These are phyloP conservation scores for Mortierella sp. DNA, from an alignment of 371 early-diverging fungal species.

Conservation along the genomic window DNA sequence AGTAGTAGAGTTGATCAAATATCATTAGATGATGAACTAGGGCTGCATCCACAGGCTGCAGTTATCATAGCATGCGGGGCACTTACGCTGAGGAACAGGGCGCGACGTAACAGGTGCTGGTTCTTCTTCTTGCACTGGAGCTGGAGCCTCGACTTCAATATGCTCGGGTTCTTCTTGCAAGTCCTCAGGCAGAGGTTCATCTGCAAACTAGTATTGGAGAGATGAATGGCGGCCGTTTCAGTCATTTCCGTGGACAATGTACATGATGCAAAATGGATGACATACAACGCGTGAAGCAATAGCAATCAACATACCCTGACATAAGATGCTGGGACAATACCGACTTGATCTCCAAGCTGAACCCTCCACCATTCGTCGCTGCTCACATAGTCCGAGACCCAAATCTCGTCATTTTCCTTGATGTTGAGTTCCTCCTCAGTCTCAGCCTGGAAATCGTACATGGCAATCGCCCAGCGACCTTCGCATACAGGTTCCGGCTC, in stretches of 20 bases:
- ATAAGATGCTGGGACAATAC: constrained; percentile 68
- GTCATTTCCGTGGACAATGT: no score
- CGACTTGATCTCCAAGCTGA: constrained; percentile 56
- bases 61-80: no score
- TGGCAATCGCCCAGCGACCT: constrained; percentile 68
- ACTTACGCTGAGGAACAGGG: constrained; percentile 36
- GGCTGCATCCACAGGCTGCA: no score
- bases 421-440: constrained; percentile 82
- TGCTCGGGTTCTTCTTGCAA: neutral
- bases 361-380: constrained; percentile 84
- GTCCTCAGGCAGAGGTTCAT: constrained; percentile 44
- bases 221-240: neutral
- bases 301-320: constrained; percentile 42
- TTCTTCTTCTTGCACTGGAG: constrained; percentile 18
- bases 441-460: constrained; percentile 82
- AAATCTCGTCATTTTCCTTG: constrained; percentile 76
- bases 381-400: constrained; percentile 79
- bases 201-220: constrained; percentile 31
- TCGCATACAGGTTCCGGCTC: constrained; percentile 53
- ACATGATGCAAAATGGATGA: no score
- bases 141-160: constrained; percentile 32
- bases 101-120: constrained; percentile 32
- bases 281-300: no score
- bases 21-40: neutral
- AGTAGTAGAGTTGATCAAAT: neutral